These are phyloP conservation scores for Grosmannia huntii DNA, from an alignment of 2,329 filamentous ascomycete genomes.

Conservation along the genomic window DNA sequence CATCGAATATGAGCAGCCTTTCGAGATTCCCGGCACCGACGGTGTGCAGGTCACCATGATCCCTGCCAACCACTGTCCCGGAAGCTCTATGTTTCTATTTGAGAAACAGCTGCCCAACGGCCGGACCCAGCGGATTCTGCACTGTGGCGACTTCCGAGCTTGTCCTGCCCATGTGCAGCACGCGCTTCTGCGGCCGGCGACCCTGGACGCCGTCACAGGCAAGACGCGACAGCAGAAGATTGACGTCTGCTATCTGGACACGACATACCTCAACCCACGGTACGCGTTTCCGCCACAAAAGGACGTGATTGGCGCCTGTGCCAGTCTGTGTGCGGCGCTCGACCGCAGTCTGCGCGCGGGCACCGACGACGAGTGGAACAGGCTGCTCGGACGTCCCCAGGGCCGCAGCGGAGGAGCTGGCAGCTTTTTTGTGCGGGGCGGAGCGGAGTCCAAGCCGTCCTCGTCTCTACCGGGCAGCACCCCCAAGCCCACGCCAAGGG, in stretches of 20 bases:
- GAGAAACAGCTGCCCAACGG: slow-evolving; percentile 49
- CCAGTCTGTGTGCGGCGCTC: slow-evolving; percentile 61
- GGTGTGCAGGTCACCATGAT: slow-evolving; percentile 90
- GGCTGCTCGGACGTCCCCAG: slow-evolving; percentile 24
- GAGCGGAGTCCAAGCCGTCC: neutral
- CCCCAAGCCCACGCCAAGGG: neutral
- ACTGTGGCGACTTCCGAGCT: slow-evolving; percentile 92
- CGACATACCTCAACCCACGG: slow-evolving; percentile 89
- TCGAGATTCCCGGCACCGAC: slow-evolving; percentile 68
- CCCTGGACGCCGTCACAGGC: slow-evolving; percentile 56
- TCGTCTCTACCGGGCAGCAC: neutral
- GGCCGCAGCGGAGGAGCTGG: neutral
- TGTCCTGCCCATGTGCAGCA: slow-evolving; percentile 76
- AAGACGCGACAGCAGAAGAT: slow-evolving; percentile 72
- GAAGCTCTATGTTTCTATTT: slow-evolving; percentile 86
- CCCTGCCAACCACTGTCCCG: slow-evolving; percentile 90
- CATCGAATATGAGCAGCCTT: slow-evolving; percentile 70
- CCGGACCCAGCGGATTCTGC: slow-evolving; percentile 66
- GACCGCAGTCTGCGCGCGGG: slow-evolving; percentile 21
- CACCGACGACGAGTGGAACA: slow-evolving; percentile 34
- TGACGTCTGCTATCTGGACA: slow-evolving; percentile 93
- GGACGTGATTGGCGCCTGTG: slow-evolving; percentile 77
- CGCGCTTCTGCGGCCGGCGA: slow-evolving; percentile 65
- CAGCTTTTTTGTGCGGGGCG: neutral
- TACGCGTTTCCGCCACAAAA: slow-evolving; percentile 88